phyloP scores from a whole-genome alignment of 495 filamentous ascomycete genomes.

The Lasiosphaeris hirsuta region DNA sequence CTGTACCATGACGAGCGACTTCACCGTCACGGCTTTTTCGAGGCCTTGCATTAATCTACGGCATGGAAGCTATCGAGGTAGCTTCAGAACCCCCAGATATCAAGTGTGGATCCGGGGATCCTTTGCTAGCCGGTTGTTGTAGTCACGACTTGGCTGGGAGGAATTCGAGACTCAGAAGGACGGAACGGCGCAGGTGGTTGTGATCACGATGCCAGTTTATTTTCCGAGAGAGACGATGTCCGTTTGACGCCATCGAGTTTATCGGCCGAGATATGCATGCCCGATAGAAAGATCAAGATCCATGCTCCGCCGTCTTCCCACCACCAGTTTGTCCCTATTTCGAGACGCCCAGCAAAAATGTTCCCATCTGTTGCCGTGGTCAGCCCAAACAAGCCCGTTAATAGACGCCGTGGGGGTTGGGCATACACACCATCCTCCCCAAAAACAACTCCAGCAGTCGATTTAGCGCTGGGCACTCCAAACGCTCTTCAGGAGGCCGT shows the following conservation, averaged over 20 bases:
- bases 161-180: neutral
- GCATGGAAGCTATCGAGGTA: slow-evolving; percentile 53
- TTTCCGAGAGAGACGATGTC: slow-evolving; percentile 34
- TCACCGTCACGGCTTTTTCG: slow-evolving; percentile 82
- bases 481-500: slow-evolving; percentile 93
- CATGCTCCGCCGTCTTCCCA: slow-evolving; percentile 27
- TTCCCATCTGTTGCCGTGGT: slow-evolving; percentile 20
- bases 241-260: slow-evolving; percentile 32
- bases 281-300: slow-evolving; percentile 21
- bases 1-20: slow-evolving; percentile 80
- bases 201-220: slow-evolving; percentile 35
- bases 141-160: slow-evolving; percentile 3
- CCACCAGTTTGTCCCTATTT: slow-evolving; percentile 23
- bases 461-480: slow-evolving; percentile 81
- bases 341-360: slow-evolving; percentile 22
- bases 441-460: slow-evolving; percentile 9
- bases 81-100: slow-evolving; percentile 52
- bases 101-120: slow-evolving; percentile 45
- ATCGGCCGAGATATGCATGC: slow-evolving; percentile 24
- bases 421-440: slow-evolving; percentile 24
- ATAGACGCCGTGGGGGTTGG: neutral
- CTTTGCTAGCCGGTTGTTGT: slow-evolving; percentile 44
- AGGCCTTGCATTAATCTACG: slow-evolving; percentile 59
- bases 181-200: slow-evolving; percentile 4
- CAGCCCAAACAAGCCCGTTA: neutral